Percentiles rank a stretch among this genome's conserved stretches.
Evolutionary conservation across 805 yeast genomes (phyloP).

Genomic region (Saccharomycopsis babjevae): DNA sequence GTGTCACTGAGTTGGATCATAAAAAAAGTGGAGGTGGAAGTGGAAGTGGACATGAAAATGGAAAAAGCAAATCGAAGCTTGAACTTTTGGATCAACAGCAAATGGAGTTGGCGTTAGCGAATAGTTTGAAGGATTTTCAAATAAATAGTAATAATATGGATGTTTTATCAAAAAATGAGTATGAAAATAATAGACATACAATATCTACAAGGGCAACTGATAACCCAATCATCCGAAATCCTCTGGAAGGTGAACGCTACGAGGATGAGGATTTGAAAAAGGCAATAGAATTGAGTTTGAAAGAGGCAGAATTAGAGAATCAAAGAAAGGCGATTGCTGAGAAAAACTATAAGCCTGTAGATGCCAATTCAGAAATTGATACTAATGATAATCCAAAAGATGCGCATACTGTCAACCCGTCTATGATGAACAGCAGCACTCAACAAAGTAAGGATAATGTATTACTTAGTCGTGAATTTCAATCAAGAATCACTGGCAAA

Average conservation of each 20-base stretch:
- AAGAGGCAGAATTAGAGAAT: conserved; percentile 43
- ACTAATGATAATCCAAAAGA: neutral
- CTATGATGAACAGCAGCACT: neutral
- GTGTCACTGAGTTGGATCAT: conserved; percentile 50
- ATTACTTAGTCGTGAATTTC: conserved; percentile 10
- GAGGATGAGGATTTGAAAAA: conserved; percentile 86
- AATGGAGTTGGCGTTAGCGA: conserved; percentile 47
- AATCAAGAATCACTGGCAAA: conserved; percentile 33
- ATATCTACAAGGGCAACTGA: neutral
- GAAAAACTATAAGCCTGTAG: neutral
- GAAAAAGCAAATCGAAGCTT: conserved; percentile 27
- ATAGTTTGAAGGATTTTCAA: conserved; percentile 56
- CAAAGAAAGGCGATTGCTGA: conserved; percentile 19
- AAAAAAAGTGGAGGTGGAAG: conserved; percentile 24
- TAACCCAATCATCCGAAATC: conserved; percentile 1
- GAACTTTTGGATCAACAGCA: neutral
- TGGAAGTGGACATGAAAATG: conserved; percentile 63
- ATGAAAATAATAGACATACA: conserved; percentile 10
- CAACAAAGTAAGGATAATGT: conserved; percentile 8
- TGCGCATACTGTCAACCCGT: neutral
- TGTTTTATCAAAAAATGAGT: conserved; percentile 6
- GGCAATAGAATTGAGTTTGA: conserved; percentile 86
- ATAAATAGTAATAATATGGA: conserved; percentile 10
- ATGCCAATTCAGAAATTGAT: neutral
- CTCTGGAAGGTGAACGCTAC: conserved; percentile 34